Conservation (phyloP, 768 basidiomycete species). For the Naematelia encephala region DNA sequence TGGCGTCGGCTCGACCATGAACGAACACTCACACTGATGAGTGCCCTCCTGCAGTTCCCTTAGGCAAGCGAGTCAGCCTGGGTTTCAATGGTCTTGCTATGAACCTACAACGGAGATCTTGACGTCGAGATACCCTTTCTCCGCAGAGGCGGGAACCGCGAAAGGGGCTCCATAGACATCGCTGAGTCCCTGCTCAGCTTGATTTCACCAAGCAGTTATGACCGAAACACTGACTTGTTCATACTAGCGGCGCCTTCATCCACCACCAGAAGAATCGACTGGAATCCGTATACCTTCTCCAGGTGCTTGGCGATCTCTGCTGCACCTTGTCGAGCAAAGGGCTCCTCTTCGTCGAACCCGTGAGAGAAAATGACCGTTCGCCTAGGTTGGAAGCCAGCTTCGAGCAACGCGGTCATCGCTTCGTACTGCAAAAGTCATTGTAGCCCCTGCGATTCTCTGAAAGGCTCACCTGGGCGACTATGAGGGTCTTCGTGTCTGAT, state of each 20-base stretch:
- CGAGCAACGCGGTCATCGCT: too few species aligned
- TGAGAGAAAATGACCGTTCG: constrained; percentile 44
- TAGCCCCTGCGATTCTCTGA: constrained; percentile 13
- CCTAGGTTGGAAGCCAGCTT: constrained; percentile 31
- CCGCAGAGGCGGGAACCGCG: constrained; percentile 7
- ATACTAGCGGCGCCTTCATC: constrained; percentile 12
- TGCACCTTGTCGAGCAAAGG: neutral
- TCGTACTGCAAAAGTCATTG: too few species aligned
- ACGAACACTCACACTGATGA: too few species aligned
- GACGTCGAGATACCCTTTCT: too few species aligned
- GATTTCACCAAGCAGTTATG: too few species aligned
- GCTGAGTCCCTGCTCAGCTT: neutral
- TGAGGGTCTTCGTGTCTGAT: constrained; percentile 16
- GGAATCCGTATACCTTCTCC: constrained; percentile 1
- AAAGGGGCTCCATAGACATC: constrained; percentile 5
- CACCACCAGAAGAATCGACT: constrained; percentile 3
- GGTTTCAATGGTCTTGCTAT: too few species aligned
- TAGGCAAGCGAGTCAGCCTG: too few species aligned
- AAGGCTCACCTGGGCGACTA: constrained; percentile 40
- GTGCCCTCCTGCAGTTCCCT: too few species aligned
- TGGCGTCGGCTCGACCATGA: too few species aligned
- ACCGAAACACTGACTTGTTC: too few species aligned
- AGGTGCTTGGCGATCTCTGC: neutral
- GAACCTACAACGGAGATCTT: too few species aligned
- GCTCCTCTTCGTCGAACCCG: constrained; percentile 40